Base-by-base conservation (phyloP, 106 monocot genomes). In the Dioscorea dumetorum region DNA sequence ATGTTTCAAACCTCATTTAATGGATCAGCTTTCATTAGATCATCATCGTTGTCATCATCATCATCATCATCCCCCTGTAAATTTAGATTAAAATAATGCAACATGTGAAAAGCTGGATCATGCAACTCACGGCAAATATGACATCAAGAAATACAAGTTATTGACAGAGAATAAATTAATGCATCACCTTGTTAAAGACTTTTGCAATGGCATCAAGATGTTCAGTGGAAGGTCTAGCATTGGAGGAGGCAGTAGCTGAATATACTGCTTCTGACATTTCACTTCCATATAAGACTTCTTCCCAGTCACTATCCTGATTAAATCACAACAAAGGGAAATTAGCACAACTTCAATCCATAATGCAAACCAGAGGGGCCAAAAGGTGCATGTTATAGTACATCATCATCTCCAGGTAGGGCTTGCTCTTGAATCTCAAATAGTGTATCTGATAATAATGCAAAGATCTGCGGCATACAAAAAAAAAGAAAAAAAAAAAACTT, bases 361-460 rank as follows among this genome's bases (percentile, higher is more conserved):
- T 22, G 2, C 22, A 18, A 59, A 22, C 16, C 22, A n/a, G 17
- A 66, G 18, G 49, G 48, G 6, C n/a, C 1, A 28, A 28, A 28
- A 28, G 28, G 28, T 8, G 3, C 12, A 48, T 17, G 4, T 21
- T 15, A 66, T 49, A 12, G 2, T 21, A 52, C 67, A 24, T 86
- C 85, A 63, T 79, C 83, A 49, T 85, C 82, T 50, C 68, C 84
- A 67, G 58, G 80, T 49, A 78, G 61, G 60, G 57, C 72, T 81
- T 93, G 87, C 65, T 93, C 92, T 72, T 87, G 86, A 66, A 90
- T 87, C 78, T 93, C 99, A 61, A 84, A 64, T 48, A 93, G 72
- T 5, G 79, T 67, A 68, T 99, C 99, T 14, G 83, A 28, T 70
- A 99, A 83, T 15, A 93, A 58, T 22, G 83, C 69, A 80, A 93